Conservation (phyloP, 495 filamentous ascomycete genomes). For the Lasiosphaeria miniovina region DNA sequence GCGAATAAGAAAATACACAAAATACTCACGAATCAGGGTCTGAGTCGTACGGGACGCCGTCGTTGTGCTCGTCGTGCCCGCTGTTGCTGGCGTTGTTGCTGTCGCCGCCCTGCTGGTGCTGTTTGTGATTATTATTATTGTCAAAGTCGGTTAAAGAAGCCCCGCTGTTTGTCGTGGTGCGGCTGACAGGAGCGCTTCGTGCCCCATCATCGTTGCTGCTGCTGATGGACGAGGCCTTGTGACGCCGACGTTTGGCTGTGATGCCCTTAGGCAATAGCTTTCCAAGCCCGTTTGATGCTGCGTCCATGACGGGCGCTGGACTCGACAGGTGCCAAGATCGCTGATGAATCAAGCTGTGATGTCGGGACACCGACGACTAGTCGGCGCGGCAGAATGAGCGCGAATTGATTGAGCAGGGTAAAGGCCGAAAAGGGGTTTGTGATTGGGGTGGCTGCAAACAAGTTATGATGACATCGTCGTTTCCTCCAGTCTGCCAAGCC, state of each 20-base stretch:
- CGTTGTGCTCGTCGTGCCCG: slow-evolving; percentile 16
- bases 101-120: background rate
- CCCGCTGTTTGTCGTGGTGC: slow-evolving; percentile 19
- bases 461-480: slow-evolving; percentile 14
- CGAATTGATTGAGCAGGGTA: background rate
- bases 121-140: background rate
- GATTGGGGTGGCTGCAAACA: background rate
- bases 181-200: slow-evolving; percentile 22
- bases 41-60: slow-evolving; percentile 6
- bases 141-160: slow-evolving; percentile 22
- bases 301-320: slow-evolving; percentile 25
- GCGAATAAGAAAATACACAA: background rate
- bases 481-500: background rate
- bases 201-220: slow-evolving; percentile 21
- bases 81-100: slow-evolving; percentile 17
- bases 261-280: slow-evolving; percentile 50
- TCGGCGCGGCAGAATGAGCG: background rate
- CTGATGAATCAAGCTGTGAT: background rate
- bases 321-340: background rate
- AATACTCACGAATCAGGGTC: slow-evolving; percentile 7
- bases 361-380: background rate
- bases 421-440: background rate
- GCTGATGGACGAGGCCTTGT: slow-evolving; percentile 26
- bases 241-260: slow-evolving; percentile 42
- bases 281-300: slow-evolving; percentile 36